Conservation (phyloP, 805 yeast genomes). For the Hagleromyces aurorensis region DNA sequence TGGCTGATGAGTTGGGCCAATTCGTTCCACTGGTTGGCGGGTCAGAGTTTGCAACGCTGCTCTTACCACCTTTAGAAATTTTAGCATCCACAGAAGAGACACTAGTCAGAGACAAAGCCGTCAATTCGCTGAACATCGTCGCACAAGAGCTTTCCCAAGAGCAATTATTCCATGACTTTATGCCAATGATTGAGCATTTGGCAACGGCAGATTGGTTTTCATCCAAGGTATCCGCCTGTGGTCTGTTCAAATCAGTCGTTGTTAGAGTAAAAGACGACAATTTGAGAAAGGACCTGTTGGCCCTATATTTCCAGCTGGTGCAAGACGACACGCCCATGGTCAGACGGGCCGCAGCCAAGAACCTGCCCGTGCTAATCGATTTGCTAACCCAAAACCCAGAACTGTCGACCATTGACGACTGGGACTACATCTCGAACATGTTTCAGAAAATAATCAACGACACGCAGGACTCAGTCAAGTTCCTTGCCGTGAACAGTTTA, state of each 20-base stretch:
- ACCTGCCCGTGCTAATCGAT: conserved; percentile 68
- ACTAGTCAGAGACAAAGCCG: conserved; percentile 89
- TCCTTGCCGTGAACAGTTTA: conserved; percentile 79
- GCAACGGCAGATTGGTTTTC: conserved; percentile 93
- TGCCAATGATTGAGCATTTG: conserved; percentile 70
- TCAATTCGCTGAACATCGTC: conserved; percentile 69
- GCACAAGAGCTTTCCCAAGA: conserved; percentile 52
- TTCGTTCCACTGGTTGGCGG: conserved; percentile 92
- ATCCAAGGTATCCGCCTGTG: conserved; percentile 84
- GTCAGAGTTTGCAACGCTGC: conserved; percentile 45
- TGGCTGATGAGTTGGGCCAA: conserved; percentile 83
- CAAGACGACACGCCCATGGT: conserved; percentile 97
- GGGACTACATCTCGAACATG: conserved; percentile 76
- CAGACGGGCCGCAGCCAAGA: conserved; percentile 84
- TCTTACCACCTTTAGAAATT: conserved; percentile 65
- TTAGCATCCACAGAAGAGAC: conserved; percentile 94
- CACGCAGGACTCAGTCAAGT: conserved; percentile 91
- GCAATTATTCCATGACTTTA: conserved; percentile 58
- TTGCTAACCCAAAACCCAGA: conserved; percentile 43
- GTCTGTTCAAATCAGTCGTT: conserved; percentile 67
- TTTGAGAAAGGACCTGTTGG: conserved; percentile 53
- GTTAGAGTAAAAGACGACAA: conserved; percentile 45
- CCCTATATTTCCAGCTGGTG: conserved; percentile 60
- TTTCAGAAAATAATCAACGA: conserved; percentile 71
- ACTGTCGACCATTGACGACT: conserved; percentile 47